Percentiles rank a stretch among this genome's conserved stretches.
Evolutionary conservation across 768 basidiomycete genomes (phyloP).

Genomic region (Pleurotus cornucopiae): DNA sequence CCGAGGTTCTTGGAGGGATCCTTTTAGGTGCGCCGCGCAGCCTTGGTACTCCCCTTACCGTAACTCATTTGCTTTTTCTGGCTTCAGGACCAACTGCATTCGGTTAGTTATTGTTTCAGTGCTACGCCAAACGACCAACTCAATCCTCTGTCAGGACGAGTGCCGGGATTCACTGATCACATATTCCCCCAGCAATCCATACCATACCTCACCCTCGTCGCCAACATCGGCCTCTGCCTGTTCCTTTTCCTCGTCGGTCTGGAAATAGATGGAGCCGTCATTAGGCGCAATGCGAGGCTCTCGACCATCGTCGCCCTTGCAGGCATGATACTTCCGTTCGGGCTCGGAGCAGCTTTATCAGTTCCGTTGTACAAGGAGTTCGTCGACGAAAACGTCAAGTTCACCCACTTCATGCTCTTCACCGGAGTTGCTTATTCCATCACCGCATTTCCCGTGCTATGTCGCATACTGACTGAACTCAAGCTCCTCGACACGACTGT

Average conservation of each 20-base stretch:
- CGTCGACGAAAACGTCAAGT: slow-evolving; percentile 60
- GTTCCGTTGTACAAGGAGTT: slow-evolving; percentile 73
- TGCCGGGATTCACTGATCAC: slow-evolving; percentile 83
- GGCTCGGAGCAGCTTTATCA: slow-evolving; percentile 63
- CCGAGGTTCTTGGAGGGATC: slow-evolving; percentile 85
- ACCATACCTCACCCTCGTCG: slow-evolving; percentile 79
- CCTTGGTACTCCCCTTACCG: background rate
- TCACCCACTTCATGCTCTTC: slow-evolving; percentile 93
- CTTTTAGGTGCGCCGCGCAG: slow-evolving; percentile 52
- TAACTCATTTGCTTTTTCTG: background rate
- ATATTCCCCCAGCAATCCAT: slow-evolving; percentile 75
- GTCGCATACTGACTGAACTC: slow-evolving; percentile 85
- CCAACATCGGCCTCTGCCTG: slow-evolving; percentile 84
- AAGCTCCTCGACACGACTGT: slow-evolving; percentile 90
- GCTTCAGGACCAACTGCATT: slow-evolving; percentile 47
- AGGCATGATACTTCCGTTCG: slow-evolving; percentile 88
- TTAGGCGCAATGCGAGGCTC: slow-evolving; percentile 71
- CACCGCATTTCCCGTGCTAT: slow-evolving; percentile 83
- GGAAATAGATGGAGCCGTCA: slow-evolving; percentile 78
- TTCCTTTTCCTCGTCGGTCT: slow-evolving; percentile 94
- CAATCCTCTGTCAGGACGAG: slow-evolving; percentile 48
- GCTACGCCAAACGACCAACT: background rate
- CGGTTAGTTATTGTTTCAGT: slow-evolving; percentile 19
- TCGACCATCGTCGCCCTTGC: slow-evolving; percentile 70
- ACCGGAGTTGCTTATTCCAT: slow-evolving; percentile 89